phyloP scores from a whole-genome alignment of 2,329 filamentous ascomycete genomes.

The Stachybotrys echinatus region DNA sequence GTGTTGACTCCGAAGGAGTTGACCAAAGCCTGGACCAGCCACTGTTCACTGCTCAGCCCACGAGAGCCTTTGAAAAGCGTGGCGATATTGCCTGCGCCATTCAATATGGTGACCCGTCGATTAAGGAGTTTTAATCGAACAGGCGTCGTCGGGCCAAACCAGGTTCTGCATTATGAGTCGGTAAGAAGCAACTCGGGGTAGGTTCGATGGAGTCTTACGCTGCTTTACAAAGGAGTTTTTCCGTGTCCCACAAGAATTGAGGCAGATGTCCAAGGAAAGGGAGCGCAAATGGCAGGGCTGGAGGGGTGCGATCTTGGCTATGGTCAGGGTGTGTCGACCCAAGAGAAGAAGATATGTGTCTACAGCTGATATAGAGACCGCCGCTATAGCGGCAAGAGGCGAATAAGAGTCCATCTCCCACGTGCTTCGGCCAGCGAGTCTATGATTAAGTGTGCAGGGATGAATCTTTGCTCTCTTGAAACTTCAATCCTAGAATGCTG shows the following conservation, averaged over 20 bases:
- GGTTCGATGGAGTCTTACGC: conserved; percentile 3
- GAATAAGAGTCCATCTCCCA: not conserved
- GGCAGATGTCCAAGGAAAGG: conserved; percentile 4
- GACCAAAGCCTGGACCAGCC: conserved; percentile 6
- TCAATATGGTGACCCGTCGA: conserved; percentile 3
- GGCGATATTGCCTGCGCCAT: conserved; percentile 3
- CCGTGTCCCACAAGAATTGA: conserved; percentile 5
- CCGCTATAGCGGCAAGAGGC: not conserved
- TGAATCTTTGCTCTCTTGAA: no score
- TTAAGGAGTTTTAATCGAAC: conserved; percentile 5
- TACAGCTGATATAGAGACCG: not conserved
- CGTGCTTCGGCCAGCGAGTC: no score
- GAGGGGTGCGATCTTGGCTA: not conserved
- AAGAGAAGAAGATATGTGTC: not conserved
- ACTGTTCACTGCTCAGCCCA: conserved; percentile 3
- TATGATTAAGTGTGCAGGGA: no score
- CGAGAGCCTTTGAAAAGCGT: conserved; percentile 5
- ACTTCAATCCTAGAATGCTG: no score
- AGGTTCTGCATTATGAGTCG: not conserved
- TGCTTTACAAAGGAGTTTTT: conserved; percentile 3
- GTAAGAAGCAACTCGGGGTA: not conserved
- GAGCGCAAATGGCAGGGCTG: conserved; percentile 2
- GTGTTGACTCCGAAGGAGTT: conserved; percentile 3
- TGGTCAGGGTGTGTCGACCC: not conserved
- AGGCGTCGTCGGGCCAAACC: conserved; percentile 3